Evolutionary conservation across 106 monocot genomes (phyloP), one percentile per base, ranked within the genome.

Genomic region (Dioscorea dumetorum): DNA sequence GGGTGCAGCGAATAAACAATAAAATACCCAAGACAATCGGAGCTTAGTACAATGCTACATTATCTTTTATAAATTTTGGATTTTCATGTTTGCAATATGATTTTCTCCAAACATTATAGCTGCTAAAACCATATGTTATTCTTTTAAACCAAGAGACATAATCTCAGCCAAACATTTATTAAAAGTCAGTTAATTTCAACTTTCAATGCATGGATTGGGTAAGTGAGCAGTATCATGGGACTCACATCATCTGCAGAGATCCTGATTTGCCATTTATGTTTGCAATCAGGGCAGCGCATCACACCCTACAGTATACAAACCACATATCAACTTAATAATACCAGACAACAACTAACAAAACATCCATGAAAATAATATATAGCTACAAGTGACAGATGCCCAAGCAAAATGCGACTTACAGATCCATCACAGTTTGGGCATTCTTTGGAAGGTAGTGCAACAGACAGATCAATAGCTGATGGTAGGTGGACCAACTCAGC

Each of bases 161-260:
- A 5, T 41, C 41, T 41, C 41, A 3, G 6, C 41, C 41, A 41
- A 41, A 41, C 9, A 10, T 41, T 41, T 41, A 10, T 41, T 1
- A 6, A 41, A 41, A 41, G 0, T 41, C 10, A 10, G 41, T 41
- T 41, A 10, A 41, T 41, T 41, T 41, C 41, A 41, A 41, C 10
- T 8, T 41, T 10, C 41, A 41, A 41, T 41, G 41, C 41, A 41
- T 41, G 41, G 41, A 41, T 41, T 8, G 10, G 6, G 41, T 5
- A 41, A 65, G 19, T 33, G 2, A 59, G n/a, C 50, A 66, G 34
- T 49, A 22, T 41, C 21, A n/a, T 19, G 52, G 15, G 32, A 77
- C 92, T 88, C 71, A 92, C 91, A 78, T 93, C 80, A 78, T 93
- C 92, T 33, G 83, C 88, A 69, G 92, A 93, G 33, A 93, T 88